Base-by-base conservation (phyloP, 331 rosid species). In the Malus hybrid region DNA sequence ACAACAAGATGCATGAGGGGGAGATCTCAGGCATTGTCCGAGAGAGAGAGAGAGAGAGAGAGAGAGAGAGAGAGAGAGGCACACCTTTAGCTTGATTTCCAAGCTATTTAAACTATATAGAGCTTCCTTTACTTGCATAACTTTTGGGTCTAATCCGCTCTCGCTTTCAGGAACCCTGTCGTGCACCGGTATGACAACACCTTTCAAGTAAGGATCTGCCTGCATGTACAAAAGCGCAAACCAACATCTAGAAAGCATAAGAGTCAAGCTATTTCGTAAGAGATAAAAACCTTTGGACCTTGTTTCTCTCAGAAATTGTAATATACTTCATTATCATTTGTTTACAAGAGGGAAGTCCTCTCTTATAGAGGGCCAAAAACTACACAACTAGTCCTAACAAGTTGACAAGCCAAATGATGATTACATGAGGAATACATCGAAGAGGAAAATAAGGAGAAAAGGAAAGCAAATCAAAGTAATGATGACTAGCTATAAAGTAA, bases 41-140 rank as follows among this genome's bases (percentile, higher is more conserved):
- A 42, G 29, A 28, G 29, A 28, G 29, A 28, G 50, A 65, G 66
- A 52, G 27, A 68, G 9, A 57, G 44, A 8, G 44, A 9, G 6
- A 48, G 56, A 66, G 69, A 55, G 22, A 70, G 12, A 60, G 64
- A 64, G 74, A 63, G 62, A 74, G 71, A 52, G 5, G 5, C 48
- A 28, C 7, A 86, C 89, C 89, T 80, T 86, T 39, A 86, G 69
- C 59, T 86, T 86, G 77, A 86, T 80, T 79, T 86, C 89, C 73
- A 86, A 75, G 62, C 85, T 78, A 80, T 80, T 86, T 80, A 86
- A 78, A 72, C 75, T 75, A 61, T 70, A 52, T 22, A 86, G 83
- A 76, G 83, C 83, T 63, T 78, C 82, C 76, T 79, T 86, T n/a
- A 86, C 75, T 66, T 83, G 87, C 36, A 57, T 10, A 54, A 78